phyloP scores from a whole-genome alignment of 2,329 filamentous ascomycete species.

The Epichloe sibirici region DNA sequence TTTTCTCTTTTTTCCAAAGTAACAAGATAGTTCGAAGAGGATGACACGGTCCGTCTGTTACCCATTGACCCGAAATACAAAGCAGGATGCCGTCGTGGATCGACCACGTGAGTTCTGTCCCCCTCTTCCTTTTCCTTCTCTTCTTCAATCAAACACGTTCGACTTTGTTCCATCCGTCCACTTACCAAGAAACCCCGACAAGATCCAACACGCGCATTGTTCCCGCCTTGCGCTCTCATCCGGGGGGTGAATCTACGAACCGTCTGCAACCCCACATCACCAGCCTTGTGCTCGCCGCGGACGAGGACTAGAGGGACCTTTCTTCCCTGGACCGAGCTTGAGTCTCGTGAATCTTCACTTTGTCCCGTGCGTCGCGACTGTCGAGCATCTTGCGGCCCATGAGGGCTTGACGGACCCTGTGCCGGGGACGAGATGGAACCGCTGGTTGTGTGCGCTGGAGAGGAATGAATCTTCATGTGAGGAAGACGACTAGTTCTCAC shows the following conservation, averaged over 20 bases:
- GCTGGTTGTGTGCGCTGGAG: conserved; percentile 61
- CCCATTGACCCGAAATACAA: conserved; percentile 53
- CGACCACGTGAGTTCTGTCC: conserved; percentile 49
- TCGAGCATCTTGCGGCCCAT: conserved; percentile 53
- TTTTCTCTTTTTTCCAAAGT: background rate
- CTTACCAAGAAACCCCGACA: background rate
- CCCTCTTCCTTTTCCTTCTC: too few relatives aligned
- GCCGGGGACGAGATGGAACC: conserved; percentile 50
- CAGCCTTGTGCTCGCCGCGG: conserved; percentile 33
- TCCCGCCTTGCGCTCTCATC: conserved; percentile 61
- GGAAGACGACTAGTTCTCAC: conserved; percentile 54
- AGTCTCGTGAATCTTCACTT: conserved; percentile 62
- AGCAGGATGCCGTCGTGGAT: conserved; percentile 71
- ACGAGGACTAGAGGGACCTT: conserved; percentile 44
- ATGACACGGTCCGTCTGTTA: conserved; percentile 46
- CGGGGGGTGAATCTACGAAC: conserved; percentile 42
- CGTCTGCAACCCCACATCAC: conserved; percentile 55
- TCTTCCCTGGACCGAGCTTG: conserved; percentile 45
- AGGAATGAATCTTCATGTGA: conserved; percentile 41
- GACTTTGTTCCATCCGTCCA: background rate
- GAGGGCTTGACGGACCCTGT: conserved; percentile 54
- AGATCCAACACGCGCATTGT: conserved; percentile 68
- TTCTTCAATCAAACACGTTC: background rate
- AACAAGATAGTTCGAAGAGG: conserved; percentile 51
- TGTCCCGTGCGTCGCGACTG: conserved; percentile 57